Conservation (phyloP, 306 rosid species). For the Castanopsis chinensis region DNA sequence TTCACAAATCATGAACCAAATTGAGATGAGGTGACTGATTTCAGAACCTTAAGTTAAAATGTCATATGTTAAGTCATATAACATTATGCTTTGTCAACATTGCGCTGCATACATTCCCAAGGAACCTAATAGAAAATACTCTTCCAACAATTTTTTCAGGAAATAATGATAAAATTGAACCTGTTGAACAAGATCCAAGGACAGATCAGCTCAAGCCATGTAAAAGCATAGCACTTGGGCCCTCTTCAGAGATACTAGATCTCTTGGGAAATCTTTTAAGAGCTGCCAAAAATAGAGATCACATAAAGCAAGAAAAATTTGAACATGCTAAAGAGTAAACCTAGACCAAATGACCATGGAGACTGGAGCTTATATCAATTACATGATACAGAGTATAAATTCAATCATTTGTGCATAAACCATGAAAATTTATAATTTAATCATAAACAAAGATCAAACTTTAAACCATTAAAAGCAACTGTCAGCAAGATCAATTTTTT, state of each 20-base stretch:
- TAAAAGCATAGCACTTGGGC: constrained; percentile 76
- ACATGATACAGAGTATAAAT: neutral
- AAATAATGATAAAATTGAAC: constrained; percentile 34
- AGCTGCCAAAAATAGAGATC: constrained; percentile 41
- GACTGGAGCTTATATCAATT: neutral
- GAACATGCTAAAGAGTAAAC: neutral
- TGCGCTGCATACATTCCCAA: neutral
- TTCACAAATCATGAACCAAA: constrained; percentile 3
- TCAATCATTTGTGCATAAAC: neutral
- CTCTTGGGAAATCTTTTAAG: constrained; percentile 73
- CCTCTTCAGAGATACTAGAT: constrained; percentile 74
- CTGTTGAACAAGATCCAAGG: constrained; percentile 66
- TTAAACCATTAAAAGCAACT: neutral
- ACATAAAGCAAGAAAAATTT: neutral
- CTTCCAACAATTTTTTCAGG: neutral
- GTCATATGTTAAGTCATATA: neutral
- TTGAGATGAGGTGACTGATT: neutral
- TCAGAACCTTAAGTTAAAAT: neutral
- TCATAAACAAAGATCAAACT: neutral
- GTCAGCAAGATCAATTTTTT: constrained; percentile 2
- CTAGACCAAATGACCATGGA: neutral
- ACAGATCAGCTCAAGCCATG: constrained; percentile 64
- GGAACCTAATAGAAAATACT: neutral
- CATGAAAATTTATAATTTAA: neutral
- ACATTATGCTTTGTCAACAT: neutral